phyloP scores from a whole-genome alignment of 352 stramenopile genomes.

The Phytophthora litchii region DNA sequence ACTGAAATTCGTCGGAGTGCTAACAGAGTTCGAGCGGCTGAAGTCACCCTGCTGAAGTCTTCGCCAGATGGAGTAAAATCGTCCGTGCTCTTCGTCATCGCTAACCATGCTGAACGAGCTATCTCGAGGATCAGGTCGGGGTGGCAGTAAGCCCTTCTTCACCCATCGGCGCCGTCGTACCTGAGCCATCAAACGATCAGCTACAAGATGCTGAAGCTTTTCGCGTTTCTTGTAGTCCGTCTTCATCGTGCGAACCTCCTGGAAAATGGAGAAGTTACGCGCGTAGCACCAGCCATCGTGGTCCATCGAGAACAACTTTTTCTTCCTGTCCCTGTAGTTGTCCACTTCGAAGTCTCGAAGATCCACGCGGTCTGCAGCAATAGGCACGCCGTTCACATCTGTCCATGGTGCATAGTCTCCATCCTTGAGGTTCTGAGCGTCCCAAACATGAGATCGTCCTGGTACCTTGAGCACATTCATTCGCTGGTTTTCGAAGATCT shows the following conservation, averaged over 20 bases:
- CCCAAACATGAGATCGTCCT: conserved; percentile 71
- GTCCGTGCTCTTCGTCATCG: conserved; percentile 72
- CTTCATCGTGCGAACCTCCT: conserved; percentile 80
- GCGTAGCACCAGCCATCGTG: conserved; percentile 88
- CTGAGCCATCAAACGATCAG: conserved; percentile 83
- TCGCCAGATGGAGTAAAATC: conserved; percentile 73
- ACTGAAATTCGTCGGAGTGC: conserved; percentile 43
- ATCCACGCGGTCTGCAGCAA: conserved; percentile 77
- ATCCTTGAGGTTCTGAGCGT: conserved; percentile 77
- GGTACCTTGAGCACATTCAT: conserved; percentile 80
- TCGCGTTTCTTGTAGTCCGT: conserved; percentile 81
- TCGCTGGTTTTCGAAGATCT: conserved; percentile 90
- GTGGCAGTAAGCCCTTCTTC: conserved; percentile 58
- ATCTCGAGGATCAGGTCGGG: conserved; percentile 40
- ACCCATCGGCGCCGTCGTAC: conserved; percentile 83
- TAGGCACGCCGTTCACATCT: conserved; percentile 84
- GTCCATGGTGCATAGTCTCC: conserved; percentile 87
- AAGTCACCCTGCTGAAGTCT: conserved; percentile 70
- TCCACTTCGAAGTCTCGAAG: conserved; percentile 83
- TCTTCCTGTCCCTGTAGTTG: conserved; percentile 76
- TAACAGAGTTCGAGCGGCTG: conserved; percentile 75
- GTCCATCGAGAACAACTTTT: conserved; percentile 87
- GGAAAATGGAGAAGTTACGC: conserved; percentile 88
- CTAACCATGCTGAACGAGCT: conserved; percentile 63
- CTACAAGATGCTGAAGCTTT: conserved; percentile 87